A percentile compares a stretch with the other conserved stretches of the same genome.
These are phyloP conservation scores for Rugonectria rugulosa DNA, from an alignment of 2,329 filamentous ascomycete species.

Conservation along the genomic window DNA sequence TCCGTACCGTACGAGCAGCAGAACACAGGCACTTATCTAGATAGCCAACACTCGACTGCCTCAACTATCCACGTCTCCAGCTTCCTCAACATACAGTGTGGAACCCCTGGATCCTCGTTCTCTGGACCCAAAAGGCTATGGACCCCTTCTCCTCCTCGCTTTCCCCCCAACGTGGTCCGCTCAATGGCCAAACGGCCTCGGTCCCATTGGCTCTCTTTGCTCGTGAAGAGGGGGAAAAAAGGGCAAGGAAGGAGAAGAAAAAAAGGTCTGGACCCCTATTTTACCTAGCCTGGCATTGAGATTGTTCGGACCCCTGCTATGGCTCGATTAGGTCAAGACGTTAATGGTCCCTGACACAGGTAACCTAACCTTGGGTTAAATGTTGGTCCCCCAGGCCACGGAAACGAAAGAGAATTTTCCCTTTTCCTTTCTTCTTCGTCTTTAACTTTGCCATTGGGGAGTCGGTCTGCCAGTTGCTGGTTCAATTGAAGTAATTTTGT, in stretches of 20 bases:
- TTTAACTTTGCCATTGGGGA: constrained; percentile 4
- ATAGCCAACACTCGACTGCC: too few relatives aligned
- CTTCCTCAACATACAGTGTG: too few relatives aligned
- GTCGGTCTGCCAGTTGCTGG: neutral
- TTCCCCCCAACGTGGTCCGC: constrained; percentile 7
- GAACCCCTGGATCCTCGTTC: too few relatives aligned
- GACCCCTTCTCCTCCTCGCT: neutral
- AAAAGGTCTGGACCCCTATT: constrained; percentile 38
- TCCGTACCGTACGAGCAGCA: too few relatives aligned
- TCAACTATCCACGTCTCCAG: too few relatives aligned
- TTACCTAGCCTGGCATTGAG: constrained; percentile 8
- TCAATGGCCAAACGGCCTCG: constrained; percentile 21
- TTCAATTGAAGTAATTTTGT: neutral
- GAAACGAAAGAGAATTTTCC: constrained; percentile 6
- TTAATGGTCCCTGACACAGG: constrained; percentile 11
- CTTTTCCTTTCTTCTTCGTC: constrained; percentile 4
- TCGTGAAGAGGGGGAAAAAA: too few relatives aligned
- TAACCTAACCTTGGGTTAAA: constrained; percentile 7
- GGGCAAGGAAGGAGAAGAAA: neutral
- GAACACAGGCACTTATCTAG: too few relatives aligned
- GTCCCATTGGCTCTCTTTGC: constrained; percentile 24
- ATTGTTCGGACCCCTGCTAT: constrained; percentile 18
- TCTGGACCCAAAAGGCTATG: neutral
- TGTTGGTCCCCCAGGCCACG: constrained; percentile 4
- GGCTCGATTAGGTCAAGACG: constrained; percentile 34